Base-by-base conservation (phyloP, 805 yeast species). In the Candida glaebosa region DNA sequence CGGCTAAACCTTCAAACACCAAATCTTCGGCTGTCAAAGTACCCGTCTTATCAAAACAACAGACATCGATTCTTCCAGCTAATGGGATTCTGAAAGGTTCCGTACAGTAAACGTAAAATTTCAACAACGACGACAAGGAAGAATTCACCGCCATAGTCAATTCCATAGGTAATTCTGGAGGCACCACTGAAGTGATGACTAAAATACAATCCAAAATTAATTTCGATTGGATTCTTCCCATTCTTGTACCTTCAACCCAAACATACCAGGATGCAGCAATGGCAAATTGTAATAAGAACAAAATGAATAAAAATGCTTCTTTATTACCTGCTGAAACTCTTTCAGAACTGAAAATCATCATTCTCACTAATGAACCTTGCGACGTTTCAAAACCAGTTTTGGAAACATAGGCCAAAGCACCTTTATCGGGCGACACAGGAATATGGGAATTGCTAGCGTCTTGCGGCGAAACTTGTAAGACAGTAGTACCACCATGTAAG, bases 141-240 rank as follows among this genome's bases (percentile, higher is more conserved):
- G 86, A 76, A 66, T 93, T 93, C 31, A 93, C 99, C 45, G 99
- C 98, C 91, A 93, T 84, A 10, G 99, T 93, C 54, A 93, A 77
- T 71, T 93, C 99, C 98, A 93, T 93, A 44, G 99, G 99, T 52
- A 93, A 76, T 69, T 93, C 99, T 33, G 99, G 99, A 28, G 99
- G 99, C 31, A 93, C 99, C 49, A 93, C 99, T 38, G 98, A 90
- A 15, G 99, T 93, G 54, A 93, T 79, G 53, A 93, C 95, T 58
- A 93, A 78, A 50, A 93, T 85, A 81, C 99, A 93, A 67, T 93
- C 98, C 58, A 93, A 76, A 50, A 93, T 83, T 63, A 93, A 78
- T 67, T 91, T 91, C 41, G 95, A 86, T 65, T 91, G 96, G 54
- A 87, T 79, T 69, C 99, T 85, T 56, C 96, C 98, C 87, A 87